Base-by-base conservation (phyloP, 2,329 filamentous ascomycete species). In the Didymella sp. region DNA sequence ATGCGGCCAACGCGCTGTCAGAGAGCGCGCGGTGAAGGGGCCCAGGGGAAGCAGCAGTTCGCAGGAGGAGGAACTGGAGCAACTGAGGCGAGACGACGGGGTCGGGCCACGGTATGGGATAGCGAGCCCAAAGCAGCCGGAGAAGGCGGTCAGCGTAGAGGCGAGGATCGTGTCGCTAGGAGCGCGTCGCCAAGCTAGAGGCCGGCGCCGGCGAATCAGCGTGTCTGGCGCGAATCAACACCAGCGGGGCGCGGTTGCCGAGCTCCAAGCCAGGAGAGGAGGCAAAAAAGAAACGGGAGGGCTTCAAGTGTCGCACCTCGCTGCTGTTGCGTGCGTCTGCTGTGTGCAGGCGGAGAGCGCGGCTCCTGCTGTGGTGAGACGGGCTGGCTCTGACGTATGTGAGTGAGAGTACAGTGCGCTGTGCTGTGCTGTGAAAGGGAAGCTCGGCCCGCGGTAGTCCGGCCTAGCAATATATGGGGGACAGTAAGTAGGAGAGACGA, bases 71-170 rank as follows among this genome's bases (percentile, higher is more conserved):
- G 24, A 52, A 49, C 33, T 25, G 48, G 48, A 53, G 61, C 61
- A 61, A 51, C 57, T 61, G 59, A 59, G 59, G 61, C 64, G 53
- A 59, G 51, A 45, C 15, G 51, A 58, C 50, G 61, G 59, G 59
- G 61, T 62, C 57, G 58, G 54, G 54, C 54, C 44, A 57, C 54
- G 54, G 54, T 57, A 30, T 52, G 55, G 61, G 51, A 60, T 15
- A 25, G 35, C 35, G 57, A 47, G 54, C 62, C 58, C 57, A 56
- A 64, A 55, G 56, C 58, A 56, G 58, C 53, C 60, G 59, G 67
- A 53, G 42, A 66, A 69, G 62, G 66, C 67, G 69, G 69, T 71
- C 67, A 70, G 67, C 57, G 67, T 21, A 49, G 56, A 51, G 50
- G 50, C 41, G 49, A 51, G 61, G 63, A 59, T 55, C 58, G 61